Percentiles rank a stretch among this genome's conserved stretches.
These are phyloP conservation scores for Phytophthora citricola DNA, from an alignment of 352 stramenopile species.

Conservation along the genomic window DNA sequence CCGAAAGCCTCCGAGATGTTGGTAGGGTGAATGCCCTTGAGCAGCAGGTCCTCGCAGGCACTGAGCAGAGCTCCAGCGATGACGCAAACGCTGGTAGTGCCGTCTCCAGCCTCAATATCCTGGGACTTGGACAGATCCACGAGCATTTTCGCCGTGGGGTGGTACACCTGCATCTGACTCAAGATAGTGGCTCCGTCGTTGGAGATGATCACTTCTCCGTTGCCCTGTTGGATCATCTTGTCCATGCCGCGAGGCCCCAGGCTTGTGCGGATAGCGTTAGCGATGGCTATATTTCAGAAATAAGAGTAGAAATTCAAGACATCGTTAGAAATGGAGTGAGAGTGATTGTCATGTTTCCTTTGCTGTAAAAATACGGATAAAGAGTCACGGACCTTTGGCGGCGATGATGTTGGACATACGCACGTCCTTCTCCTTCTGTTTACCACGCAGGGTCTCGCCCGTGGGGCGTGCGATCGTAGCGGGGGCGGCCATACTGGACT, in stretches of 20 bases:
- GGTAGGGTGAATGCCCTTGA: constrained; percentile 98
- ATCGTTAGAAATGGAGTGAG: constrained; percentile 3
- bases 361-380: neutral
- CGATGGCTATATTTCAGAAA: constrained; percentile 82
- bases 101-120: constrained; percentile 99
- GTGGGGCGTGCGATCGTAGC: constrained; percentile 68
- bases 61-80: constrained; percentile 98
- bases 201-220: constrained; percentile 99
- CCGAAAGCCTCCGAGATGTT: constrained; percentile 98
- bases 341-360: neutral
- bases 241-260: constrained; percentile 99
- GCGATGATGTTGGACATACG: constrained; percentile 99
- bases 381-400: constrained; percentile 89
- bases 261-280: constrained; percentile 98
- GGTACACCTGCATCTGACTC: constrained; percentile 97
- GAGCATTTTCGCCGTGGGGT: constrained; percentile 99
- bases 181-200: constrained; percentile 99
- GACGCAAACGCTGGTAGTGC: constrained; percentile 98
- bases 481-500: constrained; percentile 31
- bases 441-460: constrained; percentile 84
- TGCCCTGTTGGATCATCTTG: constrained; percentile 99
- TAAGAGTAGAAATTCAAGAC: neutral
- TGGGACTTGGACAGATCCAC: constrained; percentile 99
- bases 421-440: constrained; percentile 98
- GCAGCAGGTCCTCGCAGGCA: constrained; percentile 91